Conservation (phyloP, 2,329 filamentous ascomycete species). For the Cladosporium sphaerospermum region DNA sequence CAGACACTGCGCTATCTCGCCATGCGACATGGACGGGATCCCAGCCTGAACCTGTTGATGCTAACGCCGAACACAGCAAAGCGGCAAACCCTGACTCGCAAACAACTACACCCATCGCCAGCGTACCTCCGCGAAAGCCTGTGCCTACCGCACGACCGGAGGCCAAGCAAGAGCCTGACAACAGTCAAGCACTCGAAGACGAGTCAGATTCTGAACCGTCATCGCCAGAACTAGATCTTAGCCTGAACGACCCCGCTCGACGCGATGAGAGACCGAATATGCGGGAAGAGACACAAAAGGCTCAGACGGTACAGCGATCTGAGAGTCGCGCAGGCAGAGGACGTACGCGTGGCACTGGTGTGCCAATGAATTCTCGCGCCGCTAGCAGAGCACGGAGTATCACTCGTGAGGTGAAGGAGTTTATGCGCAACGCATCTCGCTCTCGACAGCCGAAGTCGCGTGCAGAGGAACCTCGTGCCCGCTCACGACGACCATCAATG, state of each 20-base stretch:
- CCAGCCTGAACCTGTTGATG: not conserved
- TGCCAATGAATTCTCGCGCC: constrained; percentile 12
- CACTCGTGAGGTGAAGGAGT: constrained; percentile 13
- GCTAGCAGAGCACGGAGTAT: constrained; percentile 18
- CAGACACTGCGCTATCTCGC: not conserved
- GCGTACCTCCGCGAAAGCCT: constrained; percentile 22
- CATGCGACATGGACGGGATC: constrained; percentile 2
- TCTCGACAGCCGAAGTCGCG: not conserved
- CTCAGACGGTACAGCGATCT: not conserved
- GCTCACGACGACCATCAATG: constrained; percentile 5
- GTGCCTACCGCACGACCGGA: constrained; percentile 14
- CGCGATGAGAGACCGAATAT: not conserved
- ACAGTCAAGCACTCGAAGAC: too few relatives aligned
- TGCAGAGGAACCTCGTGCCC: not conserved
- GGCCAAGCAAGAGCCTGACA: too few relatives aligned
- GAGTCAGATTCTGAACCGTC: not conserved
- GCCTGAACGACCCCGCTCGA: not conserved
- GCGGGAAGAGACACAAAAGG: not conserved
- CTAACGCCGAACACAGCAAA: constrained; percentile 12
- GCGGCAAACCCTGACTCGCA: not conserved
- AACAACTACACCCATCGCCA: constrained; percentile 12
- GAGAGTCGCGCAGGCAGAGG: constrained; percentile 2
- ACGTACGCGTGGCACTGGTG: not conserved
- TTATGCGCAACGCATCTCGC: constrained; percentile 6
- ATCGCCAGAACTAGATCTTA: not conserved